Evolutionary conservation across 2,329 filamentous ascomycete species (phyloP).

Genomic region (Cryphonectria carpinicola): DNA sequence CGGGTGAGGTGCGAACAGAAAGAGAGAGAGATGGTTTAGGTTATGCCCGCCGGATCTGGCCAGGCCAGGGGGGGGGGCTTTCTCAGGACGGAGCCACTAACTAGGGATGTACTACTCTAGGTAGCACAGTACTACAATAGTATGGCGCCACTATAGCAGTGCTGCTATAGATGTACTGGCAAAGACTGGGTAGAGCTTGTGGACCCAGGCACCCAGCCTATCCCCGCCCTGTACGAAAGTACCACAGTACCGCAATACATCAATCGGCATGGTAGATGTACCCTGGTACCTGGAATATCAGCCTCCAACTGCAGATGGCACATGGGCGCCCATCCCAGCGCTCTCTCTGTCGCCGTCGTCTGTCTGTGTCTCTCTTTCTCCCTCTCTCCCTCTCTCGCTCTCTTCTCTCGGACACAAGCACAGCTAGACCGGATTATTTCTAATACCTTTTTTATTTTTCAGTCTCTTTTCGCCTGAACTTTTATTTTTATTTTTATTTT

Average conservation of each 20-base stretch:
- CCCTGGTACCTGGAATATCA: slow-evolving; percentile 17
- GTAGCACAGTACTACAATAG: not conserved
- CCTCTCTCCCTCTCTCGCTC: not conserved
- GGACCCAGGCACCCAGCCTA: not conserved
- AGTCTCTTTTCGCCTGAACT: not conserved
- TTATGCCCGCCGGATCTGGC: not conserved
- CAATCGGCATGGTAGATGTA: not conserved
- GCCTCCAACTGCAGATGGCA: slow-evolving; percentile 16
- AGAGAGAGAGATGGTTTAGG: not conserved
- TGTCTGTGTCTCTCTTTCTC: too few relatives aligned
- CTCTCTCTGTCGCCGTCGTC: not conserved
- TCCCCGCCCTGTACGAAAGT: not conserved
- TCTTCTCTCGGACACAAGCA: not conserved
- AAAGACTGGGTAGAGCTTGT: not conserved
- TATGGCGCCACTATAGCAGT: not conserved
- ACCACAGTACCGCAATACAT: not conserved
- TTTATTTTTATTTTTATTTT: not conserved
- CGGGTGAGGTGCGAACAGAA: not conserved
- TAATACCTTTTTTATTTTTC: not conserved
- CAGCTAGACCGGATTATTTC: not conserved
- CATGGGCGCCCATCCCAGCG: slow-evolving; percentile 1
- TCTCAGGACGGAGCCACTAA: not conserved
- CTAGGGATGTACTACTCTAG: not conserved
- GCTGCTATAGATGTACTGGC: not conserved
- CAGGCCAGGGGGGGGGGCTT: not conserved